These are phyloP conservation scores for Cryptococcus sp. DNA, from an alignment of 1,284 basidiomycete species.

Conservation along the genomic window DNA sequence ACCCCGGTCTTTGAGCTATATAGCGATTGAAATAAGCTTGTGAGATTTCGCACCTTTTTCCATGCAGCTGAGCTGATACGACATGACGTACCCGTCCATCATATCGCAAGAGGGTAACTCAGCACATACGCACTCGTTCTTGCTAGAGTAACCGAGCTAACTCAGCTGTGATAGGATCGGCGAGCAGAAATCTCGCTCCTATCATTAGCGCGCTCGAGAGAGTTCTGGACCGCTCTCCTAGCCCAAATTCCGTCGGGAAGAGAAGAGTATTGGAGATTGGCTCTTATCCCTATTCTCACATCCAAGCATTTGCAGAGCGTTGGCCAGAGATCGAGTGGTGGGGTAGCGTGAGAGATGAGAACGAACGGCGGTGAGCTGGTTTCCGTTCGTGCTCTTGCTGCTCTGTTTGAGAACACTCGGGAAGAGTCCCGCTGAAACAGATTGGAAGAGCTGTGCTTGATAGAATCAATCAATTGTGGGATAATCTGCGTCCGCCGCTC, in stretches of 20 bases:
- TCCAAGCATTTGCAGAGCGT: slow-evolving; percentile 23
- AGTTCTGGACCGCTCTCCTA: slow-evolving; percentile 14
- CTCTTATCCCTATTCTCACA: slow-evolving; percentile 36
- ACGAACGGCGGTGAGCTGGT: slow-evolving; percentile 27
- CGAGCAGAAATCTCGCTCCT: slow-evolving; percentile 30
- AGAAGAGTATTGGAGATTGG: slow-evolving; percentile 34
- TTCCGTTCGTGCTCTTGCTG: neutral
- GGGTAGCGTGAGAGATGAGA: slow-evolving; percentile 29
- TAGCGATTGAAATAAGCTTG: too few species aligned
- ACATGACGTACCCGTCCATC: slow-evolving; percentile 8
- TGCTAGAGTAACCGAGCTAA: neutral
- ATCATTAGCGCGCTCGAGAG: slow-evolving; percentile 28
- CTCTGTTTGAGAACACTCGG: too few species aligned
- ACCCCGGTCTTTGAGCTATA: too few species aligned
- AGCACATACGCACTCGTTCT: too few species aligned
- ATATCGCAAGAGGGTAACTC: slow-evolving; percentile 2
- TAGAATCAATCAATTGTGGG: too few species aligned
- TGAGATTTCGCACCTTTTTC: too few species aligned
- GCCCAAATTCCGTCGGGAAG: neutral
- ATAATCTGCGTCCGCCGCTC: too few species aligned
- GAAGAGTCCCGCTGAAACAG: too few species aligned
- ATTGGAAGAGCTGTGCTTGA: too few species aligned
- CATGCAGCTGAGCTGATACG: too few species aligned
- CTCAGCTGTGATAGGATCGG: slow-evolving; percentile 23
- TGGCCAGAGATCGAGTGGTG: slow-evolving; percentile 33